Evolutionary conservation across 768 basidiomycete species (phyloP).

Genomic region (Hypsizygus marmoreus): DNA sequence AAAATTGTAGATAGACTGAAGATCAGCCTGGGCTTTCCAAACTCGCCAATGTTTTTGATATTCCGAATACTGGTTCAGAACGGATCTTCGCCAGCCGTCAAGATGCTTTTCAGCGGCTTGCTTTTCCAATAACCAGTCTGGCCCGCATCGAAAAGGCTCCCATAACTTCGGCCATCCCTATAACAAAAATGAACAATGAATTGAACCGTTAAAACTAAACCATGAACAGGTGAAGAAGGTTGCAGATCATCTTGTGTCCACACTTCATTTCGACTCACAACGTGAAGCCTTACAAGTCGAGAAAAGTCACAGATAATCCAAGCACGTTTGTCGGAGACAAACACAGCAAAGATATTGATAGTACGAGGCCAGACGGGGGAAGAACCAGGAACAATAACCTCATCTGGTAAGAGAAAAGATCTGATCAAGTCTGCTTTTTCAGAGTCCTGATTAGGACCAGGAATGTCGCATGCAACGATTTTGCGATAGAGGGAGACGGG

Average conservation of each 20-base stretch:
- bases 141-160: constrained; percentile 10
- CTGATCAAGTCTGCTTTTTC: neutral
- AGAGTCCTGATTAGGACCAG: neutral
- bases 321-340: constrained; percentile 12
- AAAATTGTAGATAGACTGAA: too few relatives aligned
- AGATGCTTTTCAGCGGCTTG: neutral
- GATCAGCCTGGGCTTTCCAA: too few relatives aligned
- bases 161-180: constrained; percentile 10
- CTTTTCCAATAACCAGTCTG: constrained; percentile 15
- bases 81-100: neutral
- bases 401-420: neutral
- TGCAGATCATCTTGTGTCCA: neutral
- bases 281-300: constrained; percentile 7
- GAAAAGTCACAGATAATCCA: constrained; percentile 12
- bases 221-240: constrained; percentile 1
- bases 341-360: constrained; percentile 19
- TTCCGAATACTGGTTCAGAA: too few relatives aligned
- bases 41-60: too few relatives aligned
- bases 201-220: too few relatives aligned
- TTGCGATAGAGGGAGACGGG: neutral
- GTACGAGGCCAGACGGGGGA: neutral
- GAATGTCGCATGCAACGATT: neutral
- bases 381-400: neutral
- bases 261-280: constrained; percentile 1
- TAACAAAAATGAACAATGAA: too few relatives aligned